phyloP scores from a whole-genome alignment of 192 early-diverging fungal genomes.

The Backusella circina region DNA sequence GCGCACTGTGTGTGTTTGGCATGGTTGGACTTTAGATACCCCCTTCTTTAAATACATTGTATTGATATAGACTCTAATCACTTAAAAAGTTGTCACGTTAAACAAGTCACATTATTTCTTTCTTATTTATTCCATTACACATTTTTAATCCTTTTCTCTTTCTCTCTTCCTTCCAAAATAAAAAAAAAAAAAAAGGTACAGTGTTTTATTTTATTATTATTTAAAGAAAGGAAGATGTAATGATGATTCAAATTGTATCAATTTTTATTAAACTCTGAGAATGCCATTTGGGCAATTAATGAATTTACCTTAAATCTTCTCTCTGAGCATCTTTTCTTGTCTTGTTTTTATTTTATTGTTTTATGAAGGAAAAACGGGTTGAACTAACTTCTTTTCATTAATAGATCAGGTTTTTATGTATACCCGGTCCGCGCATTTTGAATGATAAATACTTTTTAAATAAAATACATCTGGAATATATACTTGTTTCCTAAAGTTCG shows the following conservation, averaged over 20 bases:
- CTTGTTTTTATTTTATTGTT: not conserved
- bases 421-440: too few species aligned
- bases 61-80: not conserved
- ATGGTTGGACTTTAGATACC: conserved; percentile 27
- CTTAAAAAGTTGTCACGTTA: not conserved
- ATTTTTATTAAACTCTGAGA: not conserved
- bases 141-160: not conserved
- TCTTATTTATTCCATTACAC: not conserved
- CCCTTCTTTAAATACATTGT: not conserved
- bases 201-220: not conserved
- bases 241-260: conserved; percentile 1
- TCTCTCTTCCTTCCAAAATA: not conserved
- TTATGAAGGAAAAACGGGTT: not conserved
- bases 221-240: not conserved
- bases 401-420: not conserved
- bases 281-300: not conserved
- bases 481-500: too few species aligned
- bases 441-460: too few species aligned
- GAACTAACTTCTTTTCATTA: not conserved
- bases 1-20: conserved; percentile 32
- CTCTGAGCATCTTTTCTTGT: not conserved
- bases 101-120: not conserved
- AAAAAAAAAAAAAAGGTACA: not conserved
- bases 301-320: not conserved
- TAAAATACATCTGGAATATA: too few species aligned